Evolutionary conservation across 495 filamentous ascomycete genomes (phyloP).

Genomic region (Xylaria intraflava): DNA sequence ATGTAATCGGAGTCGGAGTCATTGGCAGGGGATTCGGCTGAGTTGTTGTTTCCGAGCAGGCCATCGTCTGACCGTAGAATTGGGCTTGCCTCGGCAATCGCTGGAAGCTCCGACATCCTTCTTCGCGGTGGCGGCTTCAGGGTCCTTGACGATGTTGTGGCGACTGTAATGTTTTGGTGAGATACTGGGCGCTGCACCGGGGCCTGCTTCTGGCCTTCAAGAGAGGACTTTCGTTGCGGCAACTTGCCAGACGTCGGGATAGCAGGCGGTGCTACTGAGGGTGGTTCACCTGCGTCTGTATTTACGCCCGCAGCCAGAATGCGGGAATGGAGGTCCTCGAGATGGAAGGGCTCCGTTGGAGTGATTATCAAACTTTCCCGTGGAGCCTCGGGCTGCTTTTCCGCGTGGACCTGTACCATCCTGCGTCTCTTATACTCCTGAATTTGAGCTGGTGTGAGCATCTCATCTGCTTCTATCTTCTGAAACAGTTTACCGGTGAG

Average conservation of each 20-base stretch:
- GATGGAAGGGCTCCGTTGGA: constrained; percentile 32
- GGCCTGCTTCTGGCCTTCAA: constrained; percentile 13
- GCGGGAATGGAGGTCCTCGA: constrained; percentile 28
- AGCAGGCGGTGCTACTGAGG: constrained; percentile 11
- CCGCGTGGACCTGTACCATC: constrained; percentile 22
- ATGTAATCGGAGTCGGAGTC: constrained; percentile 31
- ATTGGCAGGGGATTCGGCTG: constrained; percentile 12
- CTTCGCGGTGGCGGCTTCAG: constrained; percentile 4
- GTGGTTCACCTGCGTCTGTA: constrained; percentile 7
- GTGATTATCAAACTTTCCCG: constrained; percentile 23
- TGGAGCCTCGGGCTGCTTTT: constrained; percentile 21
- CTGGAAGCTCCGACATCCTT: constrained; percentile 30
- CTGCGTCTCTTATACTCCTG: constrained; percentile 29
- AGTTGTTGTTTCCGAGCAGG: constrained; percentile 15
- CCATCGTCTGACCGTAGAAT: constrained; percentile 9
- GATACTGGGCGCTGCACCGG: neutral
- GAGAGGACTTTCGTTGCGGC: constrained; percentile 10
- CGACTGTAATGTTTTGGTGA: constrained; percentile 14
- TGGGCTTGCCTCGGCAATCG: constrained; percentile 35
- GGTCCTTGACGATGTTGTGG: neutral
- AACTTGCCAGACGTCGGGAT: constrained; percentile 4
- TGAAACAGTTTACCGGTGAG: constrained; percentile 41
- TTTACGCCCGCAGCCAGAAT: constrained; percentile 21
- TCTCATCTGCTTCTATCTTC: constrained; percentile 45
- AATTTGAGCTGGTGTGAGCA: constrained; percentile 42